Conservation (phyloP, 805 yeast genomes). For the Lachancea waltii region DNA sequence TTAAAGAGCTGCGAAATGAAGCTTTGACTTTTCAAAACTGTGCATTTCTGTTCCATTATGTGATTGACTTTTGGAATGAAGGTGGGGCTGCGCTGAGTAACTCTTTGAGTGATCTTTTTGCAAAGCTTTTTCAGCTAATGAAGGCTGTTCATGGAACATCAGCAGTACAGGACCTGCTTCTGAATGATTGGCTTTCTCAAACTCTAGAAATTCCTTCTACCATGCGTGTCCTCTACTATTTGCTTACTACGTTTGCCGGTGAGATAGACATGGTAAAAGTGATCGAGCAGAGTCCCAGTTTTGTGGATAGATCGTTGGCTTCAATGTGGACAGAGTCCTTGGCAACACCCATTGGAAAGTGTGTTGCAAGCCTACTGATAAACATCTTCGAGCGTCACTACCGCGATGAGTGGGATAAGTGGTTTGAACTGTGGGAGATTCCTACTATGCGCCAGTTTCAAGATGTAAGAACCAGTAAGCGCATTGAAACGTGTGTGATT, state of each 20-base stretch:
- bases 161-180: slow-evolving; percentile 20
- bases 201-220: slow-evolving; percentile 41
- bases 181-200: slow-evolving; percentile 41
- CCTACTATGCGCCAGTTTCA: slow-evolving; percentile 34
- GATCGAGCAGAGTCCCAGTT: slow-evolving; percentile 38
- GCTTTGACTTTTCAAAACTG: slow-evolving; percentile 22
- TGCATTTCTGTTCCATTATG: slow-evolving; percentile 41
- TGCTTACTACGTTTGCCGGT: slow-evolving; percentile 51
- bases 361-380: slow-evolving; percentile 38
- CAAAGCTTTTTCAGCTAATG: slow-evolving; percentile 43
- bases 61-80: slow-evolving; percentile 65
- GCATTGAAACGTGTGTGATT: slow-evolving; percentile 52
- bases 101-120: slow-evolving; percentile 55
- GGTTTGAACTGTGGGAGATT: slow-evolving; percentile 50
- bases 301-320: slow-evolving; percentile 42
- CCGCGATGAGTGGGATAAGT: slow-evolving; percentile 23
- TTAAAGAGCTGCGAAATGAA: slow-evolving; percentile 13
- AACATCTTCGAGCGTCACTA: slow-evolving; percentile 31
- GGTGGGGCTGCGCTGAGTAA: slow-evolving; percentile 66
- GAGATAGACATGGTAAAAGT: slow-evolving; percentile 41
- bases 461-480: slow-evolving; percentile 33
- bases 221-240: slow-evolving; percentile 54
- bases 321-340: slow-evolving; percentile 50
- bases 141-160: slow-evolving; percentile 21
- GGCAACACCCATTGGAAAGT: slow-evolving; percentile 61